A percentile compares a stretch with the other conserved stretches of the same genome.
Conservation (phyloP, 352 stramenopile genomes). For the Phytophthora colocasiae region DNA sequence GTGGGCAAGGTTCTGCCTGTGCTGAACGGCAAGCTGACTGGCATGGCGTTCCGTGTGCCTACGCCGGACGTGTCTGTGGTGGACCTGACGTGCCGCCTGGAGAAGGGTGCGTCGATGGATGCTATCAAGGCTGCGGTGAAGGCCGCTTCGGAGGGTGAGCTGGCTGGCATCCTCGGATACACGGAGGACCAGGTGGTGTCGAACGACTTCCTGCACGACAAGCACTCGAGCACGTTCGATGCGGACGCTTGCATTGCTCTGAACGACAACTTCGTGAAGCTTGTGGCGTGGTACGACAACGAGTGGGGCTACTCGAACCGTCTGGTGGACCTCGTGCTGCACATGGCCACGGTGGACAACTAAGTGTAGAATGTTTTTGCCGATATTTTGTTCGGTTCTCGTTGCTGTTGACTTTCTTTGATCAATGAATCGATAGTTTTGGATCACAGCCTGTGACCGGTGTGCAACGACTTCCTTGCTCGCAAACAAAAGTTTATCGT, state of each 20-base stretch:
- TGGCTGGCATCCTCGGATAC: slow-evolving; percentile 98
- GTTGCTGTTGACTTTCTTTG: too few species aligned
- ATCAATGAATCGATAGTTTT: too few species aligned
- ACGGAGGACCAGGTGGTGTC: slow-evolving; percentile 97
- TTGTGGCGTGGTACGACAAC: slow-evolving; percentile 99
- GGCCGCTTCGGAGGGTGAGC: slow-evolving; percentile 89
- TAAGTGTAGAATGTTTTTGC: slow-evolving; percentile 4
- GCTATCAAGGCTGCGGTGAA: slow-evolving; percentile 98
- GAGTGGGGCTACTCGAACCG: slow-evolving; percentile 98
- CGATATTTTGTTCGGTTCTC: too few species aligned
- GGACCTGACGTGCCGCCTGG: slow-evolving; percentile 84
- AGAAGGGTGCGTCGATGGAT: slow-evolving; percentile 95
- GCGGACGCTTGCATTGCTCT: slow-evolving; percentile 64
- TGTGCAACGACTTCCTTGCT: too few species aligned
- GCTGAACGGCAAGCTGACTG: slow-evolving; percentile 93
- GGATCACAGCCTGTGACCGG: too few species aligned
- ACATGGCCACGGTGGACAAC: slow-evolving; percentile 85
- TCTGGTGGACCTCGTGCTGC: slow-evolving; percentile 97
- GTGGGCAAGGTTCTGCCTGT: slow-evolving; percentile 79
- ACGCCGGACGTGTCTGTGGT: slow-evolving; percentile 92
- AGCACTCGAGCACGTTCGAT: slow-evolving; percentile 54
- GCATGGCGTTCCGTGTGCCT: slow-evolving; percentile 93
- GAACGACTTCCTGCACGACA: slow-evolving; percentile 97
- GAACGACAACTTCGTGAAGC: slow-evolving; percentile 99
- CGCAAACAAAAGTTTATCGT: too few species aligned